Evolutionary conservation across 2,329 filamentous ascomycete species (phyloP).

Genomic region (Cephalotrichum gorgonifer): DNA sequence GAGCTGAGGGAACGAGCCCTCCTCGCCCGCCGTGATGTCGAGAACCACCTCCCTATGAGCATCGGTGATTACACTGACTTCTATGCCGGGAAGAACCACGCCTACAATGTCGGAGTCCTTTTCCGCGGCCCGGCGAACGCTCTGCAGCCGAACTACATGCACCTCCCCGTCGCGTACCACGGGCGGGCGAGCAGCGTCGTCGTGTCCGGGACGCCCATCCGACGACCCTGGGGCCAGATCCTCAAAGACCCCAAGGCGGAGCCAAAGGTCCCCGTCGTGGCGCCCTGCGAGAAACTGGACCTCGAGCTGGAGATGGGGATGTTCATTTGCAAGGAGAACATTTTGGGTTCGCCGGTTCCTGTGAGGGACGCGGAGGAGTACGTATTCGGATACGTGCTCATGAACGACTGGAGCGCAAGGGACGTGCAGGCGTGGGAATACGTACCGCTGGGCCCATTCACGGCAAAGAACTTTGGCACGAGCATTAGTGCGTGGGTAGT

Average conservation of each 20-base stretch:
- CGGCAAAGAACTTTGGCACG: constrained; percentile 46
- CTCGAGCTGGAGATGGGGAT: constrained; percentile 63
- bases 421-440: constrained; percentile 49
- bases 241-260: constrained; percentile 13
- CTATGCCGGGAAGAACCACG: background rate
- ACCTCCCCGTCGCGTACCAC: constrained; percentile 65
- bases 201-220: constrained; percentile 55
- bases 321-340: constrained; percentile 52
- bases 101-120: constrained; percentile 26
- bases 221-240: constrained; percentile 57
- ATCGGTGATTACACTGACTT: constrained; percentile 3
- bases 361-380: constrained; percentile 40
- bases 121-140: constrained; percentile 62
- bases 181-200: constrained; percentile 61
- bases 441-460: constrained; percentile 45
- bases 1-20: constrained; percentile 17
- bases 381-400: constrained; percentile 55
- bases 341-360: constrained; percentile 9
- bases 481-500: constrained; percentile 48
- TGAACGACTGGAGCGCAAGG: constrained; percentile 50
- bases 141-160: constrained; percentile 58
- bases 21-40: constrained; percentile 32
- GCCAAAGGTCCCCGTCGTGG: background rate
- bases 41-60: constrained; percentile 42
- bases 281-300: constrained; percentile 35